phyloP scores from a whole-genome alignment of 768 basidiomycete genomes.

The Lentinus tigrinus region DNA sequence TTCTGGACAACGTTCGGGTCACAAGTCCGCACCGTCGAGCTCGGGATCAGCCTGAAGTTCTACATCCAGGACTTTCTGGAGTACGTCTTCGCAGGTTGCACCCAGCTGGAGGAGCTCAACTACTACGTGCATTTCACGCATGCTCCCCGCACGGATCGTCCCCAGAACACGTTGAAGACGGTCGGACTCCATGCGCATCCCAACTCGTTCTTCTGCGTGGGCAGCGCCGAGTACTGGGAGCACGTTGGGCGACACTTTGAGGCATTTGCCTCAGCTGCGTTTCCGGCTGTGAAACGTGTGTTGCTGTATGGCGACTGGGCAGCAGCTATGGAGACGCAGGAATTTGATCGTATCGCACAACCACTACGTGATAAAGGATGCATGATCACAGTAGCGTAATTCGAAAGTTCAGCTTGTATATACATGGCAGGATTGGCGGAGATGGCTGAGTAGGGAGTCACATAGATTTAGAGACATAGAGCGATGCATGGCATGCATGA shows the following conservation, averaged over 20 bases:
- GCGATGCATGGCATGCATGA: background rate
- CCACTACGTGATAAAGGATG: conserved; percentile 35
- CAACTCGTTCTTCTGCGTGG: conserved; percentile 41
- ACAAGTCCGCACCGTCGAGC: conserved; percentile 54
- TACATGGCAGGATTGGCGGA: background rate
- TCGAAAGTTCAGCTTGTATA: background rate
- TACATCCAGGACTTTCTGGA: conserved; percentile 47
- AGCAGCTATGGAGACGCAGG: conserved; percentile 35
- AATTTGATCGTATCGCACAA: conserved; percentile 34
- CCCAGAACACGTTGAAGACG: conserved; percentile 35
- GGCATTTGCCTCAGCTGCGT: conserved; percentile 37
- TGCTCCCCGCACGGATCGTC: conserved; percentile 4
- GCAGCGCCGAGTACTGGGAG: conserved; percentile 35
- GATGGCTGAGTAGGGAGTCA: background rate
- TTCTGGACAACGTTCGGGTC: conserved; percentile 51
- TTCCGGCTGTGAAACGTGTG: conserved; percentile 47
- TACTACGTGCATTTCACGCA: conserved; percentile 38
- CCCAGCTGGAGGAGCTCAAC: conserved; percentile 49
- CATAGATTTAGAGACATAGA: background rate
- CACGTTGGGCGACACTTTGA: conserved; percentile 48
- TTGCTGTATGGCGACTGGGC: conserved; percentile 57
- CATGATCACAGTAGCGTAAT: conserved; percentile 19
- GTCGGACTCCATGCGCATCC: conserved; percentile 53
- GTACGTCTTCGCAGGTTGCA: conserved; percentile 45
- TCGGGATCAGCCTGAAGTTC: conserved; percentile 58